Evolutionary conservation across 1,284 basidiomycete genomes (phyloP).

Genomic region (Leccinum subatratum): DNA sequence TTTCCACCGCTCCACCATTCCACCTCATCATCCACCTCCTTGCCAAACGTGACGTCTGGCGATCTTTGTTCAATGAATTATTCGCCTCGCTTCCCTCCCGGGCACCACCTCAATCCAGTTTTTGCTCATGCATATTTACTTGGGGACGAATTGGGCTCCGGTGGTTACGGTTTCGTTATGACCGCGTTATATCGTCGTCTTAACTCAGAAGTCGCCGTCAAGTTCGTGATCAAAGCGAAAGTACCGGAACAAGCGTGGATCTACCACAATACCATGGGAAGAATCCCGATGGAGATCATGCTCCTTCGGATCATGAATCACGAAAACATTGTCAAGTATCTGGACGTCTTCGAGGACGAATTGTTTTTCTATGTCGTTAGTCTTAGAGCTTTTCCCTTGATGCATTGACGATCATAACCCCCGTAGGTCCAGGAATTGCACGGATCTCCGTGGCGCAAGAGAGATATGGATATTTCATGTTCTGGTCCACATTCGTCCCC

Average conservation of each 20-base stretch:
- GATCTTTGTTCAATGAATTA: slow-evolving; percentile 38
- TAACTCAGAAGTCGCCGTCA: slow-evolving; percentile 77
- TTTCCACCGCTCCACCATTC: slow-evolving; percentile 8
- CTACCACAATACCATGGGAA: slow-evolving; percentile 55
- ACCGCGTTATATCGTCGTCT: slow-evolving; percentile 58
- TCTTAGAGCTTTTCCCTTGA: slow-evolving; percentile 16
- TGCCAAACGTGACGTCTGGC: slow-evolving; percentile 2
- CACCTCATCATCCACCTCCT: slow-evolving; percentile 1
- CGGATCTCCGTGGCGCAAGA: slow-evolving; percentile 75
- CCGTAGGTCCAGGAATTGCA: slow-evolving; percentile 85
- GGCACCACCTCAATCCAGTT: slow-evolving; percentile 58
- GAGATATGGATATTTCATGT: slow-evolving; percentile 25
- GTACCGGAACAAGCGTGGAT: slow-evolving; percentile 79
- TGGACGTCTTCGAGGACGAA: slow-evolving; percentile 80
- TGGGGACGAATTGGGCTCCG: slow-evolving; percentile 78
- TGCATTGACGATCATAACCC: neutral
- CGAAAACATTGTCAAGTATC: slow-evolving; percentile 75
- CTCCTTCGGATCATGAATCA: slow-evolving; percentile 73
- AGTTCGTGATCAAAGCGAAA: slow-evolving; percentile 86
- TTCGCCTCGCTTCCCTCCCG: slow-evolving; percentile 56
- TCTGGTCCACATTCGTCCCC: slow-evolving; percentile 23
- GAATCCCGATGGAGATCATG: slow-evolving; percentile 77
- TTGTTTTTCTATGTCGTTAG: slow-evolving; percentile 82
- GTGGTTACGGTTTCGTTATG: slow-evolving; percentile 92
- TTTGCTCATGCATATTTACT: slow-evolving; percentile 70